Percentiles rank a stretch among this genome's conserved stretches.
These are phyloP conservation scores for Rhizopogon roseolus DNA, from an alignment of 768 basidiomycete genomes.

Conservation along the genomic window DNA sequence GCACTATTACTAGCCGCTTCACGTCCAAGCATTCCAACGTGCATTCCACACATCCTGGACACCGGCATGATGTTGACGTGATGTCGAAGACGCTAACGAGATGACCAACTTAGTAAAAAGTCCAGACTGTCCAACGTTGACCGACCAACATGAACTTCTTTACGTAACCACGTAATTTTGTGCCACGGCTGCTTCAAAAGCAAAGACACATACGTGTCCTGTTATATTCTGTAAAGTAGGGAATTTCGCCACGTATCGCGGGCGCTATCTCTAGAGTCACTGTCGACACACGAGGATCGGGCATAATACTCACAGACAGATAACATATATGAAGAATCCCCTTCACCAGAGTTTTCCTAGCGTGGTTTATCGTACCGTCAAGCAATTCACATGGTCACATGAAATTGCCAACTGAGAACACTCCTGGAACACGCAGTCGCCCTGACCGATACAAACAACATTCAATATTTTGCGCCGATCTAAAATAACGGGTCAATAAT, in stretches of 20 bases:
- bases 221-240: neutral
- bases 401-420: neutral
- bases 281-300: neutral
- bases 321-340: neutral
- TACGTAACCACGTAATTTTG: neutral
- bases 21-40: too few relatives aligned
- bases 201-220: neutral
- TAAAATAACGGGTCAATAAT: neutral
- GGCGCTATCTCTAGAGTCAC: neutral
- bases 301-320: neutral
- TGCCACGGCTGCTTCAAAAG: too few relatives aligned
- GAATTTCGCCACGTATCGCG: neutral
- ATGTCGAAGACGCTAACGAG: too few relatives aligned
- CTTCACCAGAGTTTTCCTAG: neutral
- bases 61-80: too few relatives aligned
- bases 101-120: too few relatives aligned
- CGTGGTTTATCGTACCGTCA: neutral
- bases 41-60: too few relatives aligned
- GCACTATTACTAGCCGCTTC: neutral
- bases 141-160: neutral
- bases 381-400: neutral
- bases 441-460: neutral
- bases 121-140: too few relatives aligned
- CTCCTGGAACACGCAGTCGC: neutral
- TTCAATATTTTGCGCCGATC: neutral